phyloP scores from a whole-genome alignment of 2,329 filamentous ascomycete species.

The Cercospora sp. region DNA sequence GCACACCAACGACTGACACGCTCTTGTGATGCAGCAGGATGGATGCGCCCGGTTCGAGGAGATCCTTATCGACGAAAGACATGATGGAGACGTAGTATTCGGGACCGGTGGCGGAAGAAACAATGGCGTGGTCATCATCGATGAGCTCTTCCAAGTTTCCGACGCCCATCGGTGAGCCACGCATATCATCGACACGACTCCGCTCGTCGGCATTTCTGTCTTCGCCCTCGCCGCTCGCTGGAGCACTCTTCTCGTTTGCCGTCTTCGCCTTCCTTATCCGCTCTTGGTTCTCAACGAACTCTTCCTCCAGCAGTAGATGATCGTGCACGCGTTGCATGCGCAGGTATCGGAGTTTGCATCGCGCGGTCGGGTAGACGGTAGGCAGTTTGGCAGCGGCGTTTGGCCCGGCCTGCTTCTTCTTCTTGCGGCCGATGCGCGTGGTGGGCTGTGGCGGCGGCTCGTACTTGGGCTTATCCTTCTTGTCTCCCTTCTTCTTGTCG shows the following conservation, averaged over 20 bases:
- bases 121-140: conserved; percentile 97
- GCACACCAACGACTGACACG: conserved; percentile 93
- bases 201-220: conserved; percentile 94
- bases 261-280: conserved; percentile 89
- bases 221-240: conserved; percentile 66
- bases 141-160: conserved; percentile 98
- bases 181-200: conserved; percentile 94
- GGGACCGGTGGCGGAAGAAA: conserved; percentile 93
- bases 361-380: conserved; percentile 87
- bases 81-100: conserved; percentile 99
- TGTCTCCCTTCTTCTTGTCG: conserved; percentile 82
- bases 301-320: conserved; percentile 92
- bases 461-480: conserved; percentile 99
- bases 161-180: conserved; percentile 97
- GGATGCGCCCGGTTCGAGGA: conserved; percentile 92
- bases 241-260: conserved; percentile 64
- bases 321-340: conserved; percentile 99
- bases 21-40: conserved; percentile 97
- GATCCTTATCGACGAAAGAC: conserved; percentile 99
- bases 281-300: conserved; percentile 99
- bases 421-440: conserved; percentile 95
- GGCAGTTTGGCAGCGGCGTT: conserved; percentile 95
- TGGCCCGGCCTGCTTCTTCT: conserved; percentile 91
- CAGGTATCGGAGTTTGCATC: conserved; percentile 95
- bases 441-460: conserved; percentile 96